Evolutionary conservation across 1,284 basidiomycete species (phyloP).

Genomic region (Psilocybe mexicana): DNA sequence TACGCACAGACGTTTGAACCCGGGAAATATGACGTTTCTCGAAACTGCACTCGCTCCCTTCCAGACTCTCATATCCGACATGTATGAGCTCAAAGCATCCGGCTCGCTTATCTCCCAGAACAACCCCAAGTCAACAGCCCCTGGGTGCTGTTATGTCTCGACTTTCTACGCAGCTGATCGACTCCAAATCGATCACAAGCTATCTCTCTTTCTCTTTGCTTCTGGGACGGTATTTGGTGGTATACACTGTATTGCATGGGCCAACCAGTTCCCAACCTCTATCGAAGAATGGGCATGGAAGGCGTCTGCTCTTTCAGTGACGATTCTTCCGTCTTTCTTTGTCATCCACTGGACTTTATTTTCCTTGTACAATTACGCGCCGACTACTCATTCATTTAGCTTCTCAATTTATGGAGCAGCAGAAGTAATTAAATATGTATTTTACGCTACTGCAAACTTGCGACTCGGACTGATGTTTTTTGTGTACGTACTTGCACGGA

Average conservation of each 20-base stretch:
- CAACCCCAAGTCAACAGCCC: too few relatives aligned
- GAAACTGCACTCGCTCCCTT: background rate
- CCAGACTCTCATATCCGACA: background rate
- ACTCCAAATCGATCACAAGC: slow-evolving; percentile 3
- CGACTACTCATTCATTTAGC: background rate
- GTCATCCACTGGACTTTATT: background rate
- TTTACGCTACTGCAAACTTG: background rate
- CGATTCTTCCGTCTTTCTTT: slow-evolving; percentile 1
- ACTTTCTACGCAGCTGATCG: slow-evolving; percentile 1
- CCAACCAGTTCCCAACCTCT: slow-evolving; percentile 8
- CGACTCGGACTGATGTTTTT: background rate
- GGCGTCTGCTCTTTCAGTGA: background rate
- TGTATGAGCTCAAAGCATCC: background rate
- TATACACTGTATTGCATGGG: slow-evolving; percentile 18
- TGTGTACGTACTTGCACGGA: slow-evolving; percentile 9
- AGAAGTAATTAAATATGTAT: background rate
- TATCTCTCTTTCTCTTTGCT: background rate
- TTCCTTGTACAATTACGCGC: background rate
- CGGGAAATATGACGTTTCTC: background rate
- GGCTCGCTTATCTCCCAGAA: background rate
- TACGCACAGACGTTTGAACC: too few relatives aligned
- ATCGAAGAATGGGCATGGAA: slow-evolving; percentile 10
- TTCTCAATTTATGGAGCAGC: background rate
- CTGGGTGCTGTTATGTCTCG: background rate
- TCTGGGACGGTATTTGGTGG: slow-evolving; percentile 11